Conservation (phyloP, 2,329 filamentous ascomycete species). For the Clonostachys solani region DNA sequence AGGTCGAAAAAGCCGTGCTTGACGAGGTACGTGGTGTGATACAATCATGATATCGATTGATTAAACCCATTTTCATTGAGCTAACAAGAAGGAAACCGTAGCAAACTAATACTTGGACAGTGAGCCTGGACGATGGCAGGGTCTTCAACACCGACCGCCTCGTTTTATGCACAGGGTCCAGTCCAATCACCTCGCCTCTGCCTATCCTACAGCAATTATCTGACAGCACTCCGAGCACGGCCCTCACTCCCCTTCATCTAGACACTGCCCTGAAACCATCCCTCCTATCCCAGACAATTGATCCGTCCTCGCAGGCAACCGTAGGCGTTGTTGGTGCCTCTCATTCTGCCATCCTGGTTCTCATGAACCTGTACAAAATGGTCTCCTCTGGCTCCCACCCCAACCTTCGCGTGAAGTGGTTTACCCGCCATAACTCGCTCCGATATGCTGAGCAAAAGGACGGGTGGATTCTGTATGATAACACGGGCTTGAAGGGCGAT, state of each 20-base stretch:
- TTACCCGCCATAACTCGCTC: constrained; percentile 49
- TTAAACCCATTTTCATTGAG: too few relatives aligned
- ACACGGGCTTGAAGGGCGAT: constrained; percentile 60
- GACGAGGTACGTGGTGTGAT: too few relatives aligned
- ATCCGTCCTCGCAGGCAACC: constrained; percentile 24
- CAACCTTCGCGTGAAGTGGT: constrained; percentile 54
- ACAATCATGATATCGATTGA: too few relatives aligned
- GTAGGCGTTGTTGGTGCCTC: constrained; percentile 58
- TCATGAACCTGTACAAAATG: constrained; percentile 55
- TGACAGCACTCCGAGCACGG: constrained; percentile 9
- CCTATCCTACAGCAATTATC: constrained; percentile 37
- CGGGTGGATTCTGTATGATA: constrained; percentile 61
- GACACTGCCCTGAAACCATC: constrained; percentile 52
- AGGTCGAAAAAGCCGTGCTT: too few relatives aligned
- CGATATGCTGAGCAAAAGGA: constrained; percentile 59
- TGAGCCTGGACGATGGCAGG: constrained; percentile 19
- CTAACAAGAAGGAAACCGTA: too few relatives aligned
- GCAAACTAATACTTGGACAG: background rate
- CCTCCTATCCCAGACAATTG: constrained; percentile 25
- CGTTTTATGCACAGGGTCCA: constrained; percentile 13
- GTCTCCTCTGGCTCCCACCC: constrained; percentile 42
- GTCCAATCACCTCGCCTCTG: constrained; percentile 42
- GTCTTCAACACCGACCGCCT: constrained; percentile 21
- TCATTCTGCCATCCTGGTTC: constrained; percentile 58
- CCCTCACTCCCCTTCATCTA: constrained; percentile 29